Base-by-base conservation (phyloP, 1,139 yeast genomes). In the Zygosaccharomyces sapae region DNA sequence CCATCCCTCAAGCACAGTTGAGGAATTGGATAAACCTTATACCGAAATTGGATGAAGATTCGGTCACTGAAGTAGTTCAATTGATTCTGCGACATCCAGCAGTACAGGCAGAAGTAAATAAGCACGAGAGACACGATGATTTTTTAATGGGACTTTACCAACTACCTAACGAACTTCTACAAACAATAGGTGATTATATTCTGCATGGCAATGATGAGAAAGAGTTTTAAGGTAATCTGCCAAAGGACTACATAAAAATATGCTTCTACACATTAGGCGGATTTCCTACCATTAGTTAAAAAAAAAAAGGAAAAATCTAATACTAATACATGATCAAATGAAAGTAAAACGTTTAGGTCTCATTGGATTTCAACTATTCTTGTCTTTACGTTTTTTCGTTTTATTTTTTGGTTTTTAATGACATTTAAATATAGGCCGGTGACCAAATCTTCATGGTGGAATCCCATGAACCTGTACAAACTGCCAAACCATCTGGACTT, bases 31-130 rank as follows among this genome's bases (percentile, higher is more conserved):
- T 45, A 10, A 46, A 48, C 5, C 50, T 50, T 8, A 31, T 63
- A 4, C 54, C 60, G 5, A 48, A 45, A 8, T 75, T 89, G 49
- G 81, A 76, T 51, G 97, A 90, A 67, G 97, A 90, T 62, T 95
- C 88, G 63, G 76, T 90, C 58, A 77, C 88, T 49, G 89, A 87
- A 31, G 88, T 90, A 48, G 96, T 90, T 46, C 96, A 88, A 67
- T 86, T 88, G 92, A 94, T 92, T 35, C 83, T 95, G 44, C 95
- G 89, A 64, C 88, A 90, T 70, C 81, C 87, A 66, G 88, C 97
- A 12, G 81, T 86, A 43, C 95, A 87, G 48, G 86, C 86, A 90
- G 87, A 85, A 68, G 81, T 90, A 61, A 86, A 87, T 66, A 89
- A 87, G 67, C 95, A 87, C 61, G 88, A 86, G 43, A 95, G 87